phyloP scores from a whole-genome alignment of 2,329 filamentous ascomycete genomes.

The Periglandula ipomoeae region DNA sequence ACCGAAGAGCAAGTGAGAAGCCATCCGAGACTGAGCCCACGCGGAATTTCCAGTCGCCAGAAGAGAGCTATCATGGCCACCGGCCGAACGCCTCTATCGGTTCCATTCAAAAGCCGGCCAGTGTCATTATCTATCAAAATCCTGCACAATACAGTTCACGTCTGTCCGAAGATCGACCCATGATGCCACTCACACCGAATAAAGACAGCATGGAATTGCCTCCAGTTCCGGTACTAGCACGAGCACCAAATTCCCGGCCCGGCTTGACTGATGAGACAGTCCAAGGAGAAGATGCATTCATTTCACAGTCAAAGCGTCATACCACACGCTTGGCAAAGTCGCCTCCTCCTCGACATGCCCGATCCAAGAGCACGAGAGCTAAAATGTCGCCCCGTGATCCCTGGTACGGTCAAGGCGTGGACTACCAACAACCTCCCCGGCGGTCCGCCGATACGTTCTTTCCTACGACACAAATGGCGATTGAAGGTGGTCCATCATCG shows the following conservation, averaged over 20 bases:
- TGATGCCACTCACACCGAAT: conserved; percentile 21
- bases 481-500: conserved; percentile 28
- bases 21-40: conserved; percentile 3
- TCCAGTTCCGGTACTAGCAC: conserved; percentile 42
- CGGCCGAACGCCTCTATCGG: conserved; percentile 21
- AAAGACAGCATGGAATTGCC: conserved; percentile 38
- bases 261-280: conserved; percentile 54
- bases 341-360: conserved; percentile 33
- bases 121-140: conserved; percentile 45
- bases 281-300: conserved; percentile 51
- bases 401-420: conserved; percentile 28
- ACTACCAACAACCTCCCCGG: conserved; percentile 20
- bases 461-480: not conserved
- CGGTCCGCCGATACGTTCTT: conserved; percentile 23
- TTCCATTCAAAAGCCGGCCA: conserved; percentile 37
- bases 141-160: conserved; percentile 12
- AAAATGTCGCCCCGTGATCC: conserved; percentile 28
- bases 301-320: conserved; percentile 42
- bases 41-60: conserved; percentile 2
- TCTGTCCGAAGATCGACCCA: conserved; percentile 21
- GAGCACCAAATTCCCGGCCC: conserved; percentile 52
- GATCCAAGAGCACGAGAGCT: conserved; percentile 39
- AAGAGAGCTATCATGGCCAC: conserved; percentile 13
- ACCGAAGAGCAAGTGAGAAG: conserved; percentile 22
- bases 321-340: conserved; percentile 37